Conservation (phyloP, 2,329 filamentous ascomycete species). For the Ascocoryne sarcoides region DNA sequence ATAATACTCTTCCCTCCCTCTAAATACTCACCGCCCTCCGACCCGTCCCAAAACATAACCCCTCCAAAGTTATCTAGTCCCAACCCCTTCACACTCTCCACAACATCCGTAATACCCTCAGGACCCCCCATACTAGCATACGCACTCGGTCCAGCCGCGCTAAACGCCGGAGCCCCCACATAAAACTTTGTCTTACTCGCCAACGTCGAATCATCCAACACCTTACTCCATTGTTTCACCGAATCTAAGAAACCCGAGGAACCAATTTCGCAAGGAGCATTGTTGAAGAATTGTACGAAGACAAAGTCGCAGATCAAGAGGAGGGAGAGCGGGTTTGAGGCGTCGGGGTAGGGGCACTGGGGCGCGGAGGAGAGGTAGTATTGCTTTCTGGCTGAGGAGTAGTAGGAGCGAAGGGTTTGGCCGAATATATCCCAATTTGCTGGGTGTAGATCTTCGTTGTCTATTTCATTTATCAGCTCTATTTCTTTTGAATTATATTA, state of each 20-base stretch:
- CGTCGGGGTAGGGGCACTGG: too few relatives aligned
- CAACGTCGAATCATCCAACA: conserved; percentile 11
- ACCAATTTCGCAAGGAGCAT: conserved; percentile 29
- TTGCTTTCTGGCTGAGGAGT: too few relatives aligned
- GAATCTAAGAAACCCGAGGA: conserved; percentile 20
- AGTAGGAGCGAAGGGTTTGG: too few relatives aligned
- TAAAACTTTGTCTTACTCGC: conserved; percentile 26
- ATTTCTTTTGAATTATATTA: too few relatives aligned
- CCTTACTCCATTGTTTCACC: conserved; percentile 29
- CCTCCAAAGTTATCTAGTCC: conserved; percentile 30
- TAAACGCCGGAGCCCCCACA: conserved; percentile 29
- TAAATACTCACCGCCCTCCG: conserved; percentile 22
- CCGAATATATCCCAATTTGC: too few relatives aligned
- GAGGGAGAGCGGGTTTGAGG: too few relatives aligned
- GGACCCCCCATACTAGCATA: conserved; percentile 25
- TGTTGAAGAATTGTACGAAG: conserved; percentile 39
- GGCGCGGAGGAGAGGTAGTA: too few relatives aligned
- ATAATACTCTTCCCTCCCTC: conserved; percentile 22
- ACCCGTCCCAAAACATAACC: conserved; percentile 32
- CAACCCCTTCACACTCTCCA: conserved; percentile 25
- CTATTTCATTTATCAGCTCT: too few relatives aligned
- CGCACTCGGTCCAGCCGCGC: conserved; percentile 25
- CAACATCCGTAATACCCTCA: conserved; percentile 22
- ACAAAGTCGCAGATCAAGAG: too few relatives aligned
- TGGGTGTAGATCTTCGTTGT: too few relatives aligned